Base-by-base conservation (phyloP, 2,329 filamentous ascomycete species). In the Westerdykella aurantiaca region DNA sequence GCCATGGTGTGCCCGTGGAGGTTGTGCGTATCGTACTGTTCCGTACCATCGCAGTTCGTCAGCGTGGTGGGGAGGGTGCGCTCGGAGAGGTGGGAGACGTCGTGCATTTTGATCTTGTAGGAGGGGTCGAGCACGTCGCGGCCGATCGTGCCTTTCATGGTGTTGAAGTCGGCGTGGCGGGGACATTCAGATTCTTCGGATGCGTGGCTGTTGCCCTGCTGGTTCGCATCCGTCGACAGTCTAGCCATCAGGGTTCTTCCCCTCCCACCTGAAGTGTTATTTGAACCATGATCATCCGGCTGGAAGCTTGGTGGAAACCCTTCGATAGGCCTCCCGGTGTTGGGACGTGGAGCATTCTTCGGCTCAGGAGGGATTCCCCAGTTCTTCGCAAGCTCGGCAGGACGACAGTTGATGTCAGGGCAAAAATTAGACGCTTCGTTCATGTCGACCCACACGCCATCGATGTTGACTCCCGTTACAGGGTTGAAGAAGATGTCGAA, bases 1-100 rank as follows among this genome's bases (percentile, higher is more conserved):
- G 82, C 84, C 85, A 89, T 90, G 81, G 87, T 75, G 56, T 79
- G 78, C 1, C 86, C 86, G 61, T 86, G 88, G 1, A 89, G 66
- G 53, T 89, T 89, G 63, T 90, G 86, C 0, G 81, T 85, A 53
- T 90, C 86, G 58, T 86, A 88, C 63, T 86, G 80, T 16, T 74
- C 72, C 31, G 82, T 69, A 1, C 84, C 84, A 45, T 85, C 82
- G 34, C 80, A 74, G 61, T 88, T 84, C 7, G 82, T 74, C 7
- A 87, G 68, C 57, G 87, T 78, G 0, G 83, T 85, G 50, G 80
- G 74, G 42, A 87, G 77, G 0, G 85, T 74, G 38, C 57, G 57
- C 44, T 70, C 66, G 5, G 63, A 68, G 1, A 76, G 45, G 33
- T 16, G 7, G n/a, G n/a, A 16, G 33, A 18, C 33, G 16, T 60